A percentile compares a stretch with the other conserved stretches of the same genome.
Conservation (phyloP, 2,329 filamentous ascomycete species). For the Xylariales sp. region DNA sequence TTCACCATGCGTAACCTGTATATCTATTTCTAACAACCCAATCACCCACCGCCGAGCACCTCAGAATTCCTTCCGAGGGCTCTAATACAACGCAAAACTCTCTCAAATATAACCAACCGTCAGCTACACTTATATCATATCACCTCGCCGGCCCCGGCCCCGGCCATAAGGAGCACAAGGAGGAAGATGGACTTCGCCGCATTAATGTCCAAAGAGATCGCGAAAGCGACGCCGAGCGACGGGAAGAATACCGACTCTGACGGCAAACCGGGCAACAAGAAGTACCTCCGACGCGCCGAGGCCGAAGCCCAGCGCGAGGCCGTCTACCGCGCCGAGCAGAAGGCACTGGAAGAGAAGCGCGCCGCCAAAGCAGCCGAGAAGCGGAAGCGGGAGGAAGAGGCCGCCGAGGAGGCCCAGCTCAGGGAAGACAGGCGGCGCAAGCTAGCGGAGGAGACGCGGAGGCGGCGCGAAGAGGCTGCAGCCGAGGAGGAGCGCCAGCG, state of each 20-base stretch:
- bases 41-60: background rate
- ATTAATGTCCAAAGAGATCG: slow-evolving; percentile 92
- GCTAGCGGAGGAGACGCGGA: slow-evolving; percentile 83
- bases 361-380: slow-evolving; percentile 78
- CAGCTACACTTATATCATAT: background rate
- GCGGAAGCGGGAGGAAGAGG: slow-evolving; percentile 89
- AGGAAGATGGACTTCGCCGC: slow-evolving; percentile 90
- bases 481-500: slow-evolving; percentile 77
- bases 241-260: background rate
- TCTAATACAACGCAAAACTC: too few species aligned
- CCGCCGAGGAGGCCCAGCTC: slow-evolving; percentile 72
- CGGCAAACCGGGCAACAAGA: slow-evolving; percentile 59
- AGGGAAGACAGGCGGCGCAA: slow-evolving; percentile 85
- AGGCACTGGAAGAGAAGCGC: slow-evolving; percentile 76
- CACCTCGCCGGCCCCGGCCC: background rate
- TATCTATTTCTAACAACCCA: background rate
- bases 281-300: slow-evolving; percentile 88
- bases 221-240: slow-evolving; percentile 72
- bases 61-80: background rate
- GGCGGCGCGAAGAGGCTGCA: slow-evolving; percentile 76
- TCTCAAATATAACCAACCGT: too few species aligned
- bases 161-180: background rate
- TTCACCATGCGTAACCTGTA: too few species aligned
- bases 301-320: slow-evolving; percentile 84
- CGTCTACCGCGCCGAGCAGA: slow-evolving; percentile 85